These are phyloP conservation scores for Aspergillus flavus DNA, from an alignment of 2,329 filamentous ascomycete species.

Conservation along the genomic window DNA sequence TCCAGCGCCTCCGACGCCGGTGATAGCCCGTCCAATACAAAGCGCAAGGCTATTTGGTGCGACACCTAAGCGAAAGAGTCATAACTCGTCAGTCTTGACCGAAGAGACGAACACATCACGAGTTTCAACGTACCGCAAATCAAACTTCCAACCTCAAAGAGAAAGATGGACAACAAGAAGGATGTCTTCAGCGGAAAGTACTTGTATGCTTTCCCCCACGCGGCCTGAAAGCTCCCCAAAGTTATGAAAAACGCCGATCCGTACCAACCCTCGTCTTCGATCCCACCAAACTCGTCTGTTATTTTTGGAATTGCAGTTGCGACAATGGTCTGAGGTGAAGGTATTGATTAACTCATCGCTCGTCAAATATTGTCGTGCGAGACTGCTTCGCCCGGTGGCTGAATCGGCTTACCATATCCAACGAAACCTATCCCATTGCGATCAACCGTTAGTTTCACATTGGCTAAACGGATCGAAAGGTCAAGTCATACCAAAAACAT, in stretches of 20 bases:
- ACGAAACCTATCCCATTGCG: neutral
- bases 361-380: neutral
- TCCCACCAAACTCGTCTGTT: constrained; percentile 44
- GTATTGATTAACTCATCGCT: neutral
- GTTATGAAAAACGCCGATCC: constrained; percentile 49
- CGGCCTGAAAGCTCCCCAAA: constrained; percentile 44
- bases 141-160: neutral
- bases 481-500: neutral
- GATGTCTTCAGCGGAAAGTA: neutral
- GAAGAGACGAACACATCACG: neutral
- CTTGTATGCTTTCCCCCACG: neutral
- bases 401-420: neutral
- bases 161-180: neutral
- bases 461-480: neutral
- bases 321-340: constrained; percentile 17
- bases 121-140: neutral
- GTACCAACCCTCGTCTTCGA: constrained; percentile 45
- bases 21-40: constrained; percentile 38
- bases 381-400: neutral
- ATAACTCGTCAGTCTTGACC: neutral
- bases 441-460: neutral
- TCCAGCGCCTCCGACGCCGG: constrained; percentile 37
- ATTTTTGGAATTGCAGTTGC: constrained; percentile 41
- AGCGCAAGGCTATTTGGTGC: constrained; percentile 28
- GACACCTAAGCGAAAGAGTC: neutral